phyloP scores from a whole-genome alignment of 2,329 filamentous ascomycete species.

The Ustilaginoidea virens region DNA sequence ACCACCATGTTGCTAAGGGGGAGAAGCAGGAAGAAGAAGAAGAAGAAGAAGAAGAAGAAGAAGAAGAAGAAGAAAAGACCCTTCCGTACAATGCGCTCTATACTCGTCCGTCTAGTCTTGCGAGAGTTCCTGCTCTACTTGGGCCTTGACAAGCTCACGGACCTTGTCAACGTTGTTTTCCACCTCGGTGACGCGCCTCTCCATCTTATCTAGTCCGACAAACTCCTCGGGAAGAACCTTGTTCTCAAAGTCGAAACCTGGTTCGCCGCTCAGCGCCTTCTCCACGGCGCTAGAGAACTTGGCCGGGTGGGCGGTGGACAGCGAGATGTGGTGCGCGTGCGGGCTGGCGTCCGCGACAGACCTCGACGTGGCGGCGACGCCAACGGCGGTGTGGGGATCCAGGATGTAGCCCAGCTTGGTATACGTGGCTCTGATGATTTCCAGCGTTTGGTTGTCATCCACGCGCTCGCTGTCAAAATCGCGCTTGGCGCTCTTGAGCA shows the following conservation, averaged over 20 bases:
- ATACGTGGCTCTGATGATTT: conserved; percentile 44
- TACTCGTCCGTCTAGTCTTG: conserved; percentile 7
- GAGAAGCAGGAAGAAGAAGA: neutral
- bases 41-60: neutral
- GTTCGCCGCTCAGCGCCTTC: conserved; percentile 52
- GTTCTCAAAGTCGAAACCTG: conserved; percentile 59
- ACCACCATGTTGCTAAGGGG: neutral
- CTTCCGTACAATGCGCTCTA: too few relatives aligned
- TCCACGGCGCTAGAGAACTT: conserved; percentile 86
- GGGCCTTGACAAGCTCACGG: conserved; percentile 55
- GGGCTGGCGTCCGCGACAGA: conserved; percentile 41
- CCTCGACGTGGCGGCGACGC: conserved; percentile 59
- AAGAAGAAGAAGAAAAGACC: too few relatives aligned
- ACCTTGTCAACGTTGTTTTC: conserved; percentile 61
- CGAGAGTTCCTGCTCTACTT: conserved; percentile 51
- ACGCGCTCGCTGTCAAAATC: conserved; percentile 73
- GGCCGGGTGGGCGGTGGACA: conserved; percentile 89
- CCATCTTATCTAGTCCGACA: conserved; percentile 58
- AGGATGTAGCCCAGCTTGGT: conserved; percentile 59
- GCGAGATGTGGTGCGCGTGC: conserved; percentile 56
- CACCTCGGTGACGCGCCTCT: conserved; percentile 56
- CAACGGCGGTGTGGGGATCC: conserved; percentile 86
- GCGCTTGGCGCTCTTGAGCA: conserved; percentile 53
- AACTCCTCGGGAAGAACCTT: conserved; percentile 73
- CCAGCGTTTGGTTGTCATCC: conserved; percentile 49